Percentiles rank a stretch among this genome's conserved stretches.
phyloP scores from a whole-genome alignment of 2,329 filamentous ascomycete genomes.

The Aspergillus phoenicis region DNA sequence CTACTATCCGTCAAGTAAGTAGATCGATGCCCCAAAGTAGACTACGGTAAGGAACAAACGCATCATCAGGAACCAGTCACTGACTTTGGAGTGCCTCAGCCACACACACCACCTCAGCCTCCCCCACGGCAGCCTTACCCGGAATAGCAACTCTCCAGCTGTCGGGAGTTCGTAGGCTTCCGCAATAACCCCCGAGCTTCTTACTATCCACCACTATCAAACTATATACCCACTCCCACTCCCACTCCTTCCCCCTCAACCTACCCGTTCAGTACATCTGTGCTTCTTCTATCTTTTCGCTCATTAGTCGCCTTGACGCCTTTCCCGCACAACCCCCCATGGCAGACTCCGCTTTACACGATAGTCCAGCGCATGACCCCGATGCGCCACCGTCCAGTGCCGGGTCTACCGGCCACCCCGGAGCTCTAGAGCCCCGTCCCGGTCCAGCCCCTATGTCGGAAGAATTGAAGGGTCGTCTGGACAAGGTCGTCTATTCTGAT shows the following conservation, averaged over 20 bases:
- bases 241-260: neutral
- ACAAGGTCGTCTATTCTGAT: slow-evolving; percentile 52
- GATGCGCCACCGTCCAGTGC: slow-evolving; percentile 37
- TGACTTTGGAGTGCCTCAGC: neutral
- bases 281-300: neutral
- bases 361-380: slow-evolving; percentile 28
- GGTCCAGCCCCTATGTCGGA: slow-evolving; percentile 31
- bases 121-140: slow-evolving; percentile 6
- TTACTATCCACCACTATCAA: neutral
- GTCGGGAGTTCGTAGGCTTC: neutral
- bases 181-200: neutral
- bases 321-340: slow-evolving; percentile 21
- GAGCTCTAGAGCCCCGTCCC: slow-evolving; percentile 25
- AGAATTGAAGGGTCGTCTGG: slow-evolving; percentile 43
- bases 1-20: too few relatives aligned
- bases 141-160: neutral
- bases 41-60: too few relatives aligned
- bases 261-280: neutral
- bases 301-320: neutral
- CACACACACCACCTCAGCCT: slow-evolving; percentile 4
- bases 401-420: slow-evolving; percentile 30
- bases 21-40: too few relatives aligned
- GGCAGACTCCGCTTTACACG: slow-evolving; percentile 33
- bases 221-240: neutral
- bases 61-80: too few relatives aligned